Evolutionary conservation across 768 basidiomycete genomes (phyloP).

Genomic region (Boletus reticuloceps): DNA sequence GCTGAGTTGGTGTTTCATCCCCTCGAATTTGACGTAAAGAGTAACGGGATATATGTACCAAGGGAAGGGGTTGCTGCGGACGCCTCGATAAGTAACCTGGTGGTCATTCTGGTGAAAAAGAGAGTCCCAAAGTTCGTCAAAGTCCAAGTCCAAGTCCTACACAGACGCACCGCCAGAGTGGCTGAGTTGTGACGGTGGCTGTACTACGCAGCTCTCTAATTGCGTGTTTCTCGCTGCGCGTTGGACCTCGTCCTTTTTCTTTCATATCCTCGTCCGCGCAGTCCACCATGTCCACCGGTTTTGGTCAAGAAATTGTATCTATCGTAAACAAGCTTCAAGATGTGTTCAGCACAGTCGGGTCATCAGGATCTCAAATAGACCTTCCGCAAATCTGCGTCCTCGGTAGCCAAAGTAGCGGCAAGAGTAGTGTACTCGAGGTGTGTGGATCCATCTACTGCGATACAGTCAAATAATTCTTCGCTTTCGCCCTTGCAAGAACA

Average conservation of each 20-base stretch:
- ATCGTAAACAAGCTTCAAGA: constrained; percentile 90
- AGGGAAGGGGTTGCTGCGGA: neutral
- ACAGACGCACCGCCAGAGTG: neutral
- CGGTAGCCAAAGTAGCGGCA: constrained; percentile 89
- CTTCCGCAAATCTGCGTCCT: constrained; percentile 90
- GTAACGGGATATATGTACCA: neutral
- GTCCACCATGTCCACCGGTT: constrained; percentile 48
- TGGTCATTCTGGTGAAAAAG: neutral
- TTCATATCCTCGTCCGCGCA: constrained; percentile 14
- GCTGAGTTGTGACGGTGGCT: constrained; percentile 21
- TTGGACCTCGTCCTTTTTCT: constrained; percentile 8
- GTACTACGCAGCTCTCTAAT: constrained; percentile 17
- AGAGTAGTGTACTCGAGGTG: constrained; percentile 92
- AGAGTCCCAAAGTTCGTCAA: too few species aligned
- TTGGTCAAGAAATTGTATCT: constrained; percentile 78
- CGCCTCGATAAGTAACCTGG: neutral
- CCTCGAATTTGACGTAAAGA: constrained; percentile 7
- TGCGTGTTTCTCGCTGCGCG: constrained; percentile 23
- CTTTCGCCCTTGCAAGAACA: constrained; percentile 58
- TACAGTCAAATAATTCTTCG: constrained; percentile 5
- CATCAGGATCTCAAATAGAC: constrained; percentile 77
- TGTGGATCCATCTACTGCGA: constrained; percentile 15
- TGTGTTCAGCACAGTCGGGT: constrained; percentile 83
- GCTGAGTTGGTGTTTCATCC: neutral
- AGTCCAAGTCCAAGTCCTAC: neutral